Evolutionary conservation across 2,329 filamentous ascomycete species (phyloP), one percentile per base, ranked within the genome.

Genomic region (Sporothrix luriei): DNA sequence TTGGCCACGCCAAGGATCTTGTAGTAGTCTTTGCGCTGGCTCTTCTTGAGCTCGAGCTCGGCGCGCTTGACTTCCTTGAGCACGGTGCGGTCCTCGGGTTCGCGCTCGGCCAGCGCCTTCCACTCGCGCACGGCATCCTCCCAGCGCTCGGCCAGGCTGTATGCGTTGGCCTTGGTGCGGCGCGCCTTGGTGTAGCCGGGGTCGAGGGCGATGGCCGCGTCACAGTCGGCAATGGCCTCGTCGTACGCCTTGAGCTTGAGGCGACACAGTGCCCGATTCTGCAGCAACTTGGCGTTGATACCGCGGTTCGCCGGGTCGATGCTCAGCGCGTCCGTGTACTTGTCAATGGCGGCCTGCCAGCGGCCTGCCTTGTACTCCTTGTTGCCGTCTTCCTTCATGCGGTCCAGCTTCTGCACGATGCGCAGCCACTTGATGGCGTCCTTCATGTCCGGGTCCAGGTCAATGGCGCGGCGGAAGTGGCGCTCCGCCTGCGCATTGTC

Each of bases 41-140:
- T 91, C 89, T 98, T 98, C 89, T 99, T 99, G 73, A 98, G 83
- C 82, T 99, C 95, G 33, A 97, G 83, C 82, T 99, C 94, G 1
- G 94, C 95, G 76, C 90, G 91, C 70, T 92, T 90, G 57, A 98
- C 88, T 76, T 99, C 95, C 79, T 91, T 94, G 66, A 86, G 84
- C 71, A 98, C 90, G 16, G 86, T 88, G 54, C 89, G 87, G 78
- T 99, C 95, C 72, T 89, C 85, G 1, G 94, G 94, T 74, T 95
- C 92, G 71, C 89, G 82, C 78, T 98, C 94, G 66, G 90, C 87
- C 71, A 98, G 88, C 2, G 87, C 84, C 84, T 98, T 98, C 84
- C 92, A 92, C 77, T 97, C 94, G 66, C 90, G 88, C 43, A 97
- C 87, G 1, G 93, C 92, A 72, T 95, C 92, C 75, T 98, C 93